A percentile compares a stretch with the other conserved stretches of the same genome.
These are phyloP conservation scores for Omphalotus olearius DNA, from an alignment of 1,284 basidiomycete genomes.

Conservation along the genomic window DNA sequence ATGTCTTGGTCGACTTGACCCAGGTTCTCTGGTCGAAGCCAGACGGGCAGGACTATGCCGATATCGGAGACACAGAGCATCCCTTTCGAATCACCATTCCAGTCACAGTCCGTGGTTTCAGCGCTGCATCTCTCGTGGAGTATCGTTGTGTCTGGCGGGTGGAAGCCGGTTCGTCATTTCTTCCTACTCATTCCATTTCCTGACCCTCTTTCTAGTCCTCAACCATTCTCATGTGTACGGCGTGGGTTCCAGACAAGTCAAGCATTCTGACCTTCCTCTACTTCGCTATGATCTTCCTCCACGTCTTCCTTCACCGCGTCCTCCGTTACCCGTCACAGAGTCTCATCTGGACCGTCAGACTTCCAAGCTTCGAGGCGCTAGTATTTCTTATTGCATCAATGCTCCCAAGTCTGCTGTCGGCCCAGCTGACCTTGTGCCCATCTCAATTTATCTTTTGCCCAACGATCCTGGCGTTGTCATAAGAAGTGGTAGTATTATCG, in stretches of 20 bases:
- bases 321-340: constrained; percentile 25
- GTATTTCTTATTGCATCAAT: constrained; percentile 45
- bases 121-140: constrained; percentile 68
- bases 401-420: constrained; percentile 46
- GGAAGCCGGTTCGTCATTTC: constrained; percentile 61
- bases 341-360: constrained; percentile 34
- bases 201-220: constrained; percentile 41
- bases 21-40: constrained; percentile 66
- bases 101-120: constrained; percentile 56
- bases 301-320: constrained; percentile 26
- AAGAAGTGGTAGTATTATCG: constrained; percentile 47
- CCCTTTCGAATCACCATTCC: constrained; percentile 72
- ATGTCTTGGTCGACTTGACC: constrained; percentile 62
- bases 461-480: constrained; percentile 44
- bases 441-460: constrained; percentile 46
- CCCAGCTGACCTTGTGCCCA: constrained; percentile 52
- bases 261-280: constrained; percentile 64
- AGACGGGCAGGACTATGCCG: constrained; percentile 48
- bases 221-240: constrained; percentile 60
- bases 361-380: constrained; percentile 41
- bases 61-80: constrained; percentile 59
- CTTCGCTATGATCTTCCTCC: constrained; percentile 58
- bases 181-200: constrained; percentile 16
- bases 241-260: constrained; percentile 62
- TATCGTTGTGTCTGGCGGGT: constrained; percentile 79